These are phyloP conservation scores for Verbascum thapsus DNA, from an alignment of 257 asterid genomes.

Conservation along the genomic window DNA sequence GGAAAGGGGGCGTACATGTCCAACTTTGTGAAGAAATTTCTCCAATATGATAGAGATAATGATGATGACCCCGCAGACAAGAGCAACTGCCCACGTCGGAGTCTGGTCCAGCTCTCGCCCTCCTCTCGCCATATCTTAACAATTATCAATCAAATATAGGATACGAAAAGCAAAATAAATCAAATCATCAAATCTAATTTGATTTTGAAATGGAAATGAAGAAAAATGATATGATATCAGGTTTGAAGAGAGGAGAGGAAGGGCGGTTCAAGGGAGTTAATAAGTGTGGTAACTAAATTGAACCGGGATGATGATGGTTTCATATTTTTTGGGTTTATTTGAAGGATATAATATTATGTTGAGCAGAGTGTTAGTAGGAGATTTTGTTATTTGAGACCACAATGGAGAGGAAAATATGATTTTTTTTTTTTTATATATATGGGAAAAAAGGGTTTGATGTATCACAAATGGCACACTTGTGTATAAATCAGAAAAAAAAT, in stretches of 20 bases:
- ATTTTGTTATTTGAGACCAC: too few relatives aligned
- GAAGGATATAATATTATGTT: too few relatives aligned
- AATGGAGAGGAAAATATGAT: constrained; percentile 12
- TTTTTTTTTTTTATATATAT: neutral
- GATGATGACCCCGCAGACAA: constrained; percentile 63
- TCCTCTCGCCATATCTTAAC: constrained; percentile 45
- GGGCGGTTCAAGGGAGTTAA: constrained; percentile 43
- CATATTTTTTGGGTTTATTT: constrained; percentile 22
- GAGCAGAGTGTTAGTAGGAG: constrained; percentile 33
- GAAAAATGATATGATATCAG: constrained; percentile 3
- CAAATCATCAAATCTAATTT: constrained; percentile 7
- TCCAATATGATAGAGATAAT: constrained; percentile 65
- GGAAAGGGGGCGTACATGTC: constrained; percentile 38
- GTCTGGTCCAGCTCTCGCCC: constrained; percentile 58
- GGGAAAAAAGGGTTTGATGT: neutral
- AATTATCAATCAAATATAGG: constrained; percentile 16
- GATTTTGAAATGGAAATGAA: constrained; percentile 22
- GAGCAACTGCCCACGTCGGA: constrained; percentile 86
- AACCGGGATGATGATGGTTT: constrained; percentile 32
- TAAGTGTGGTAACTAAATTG: constrained; percentile 34
- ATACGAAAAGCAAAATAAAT: neutral
- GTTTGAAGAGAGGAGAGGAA: constrained; percentile 34
- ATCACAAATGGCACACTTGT: neutral
- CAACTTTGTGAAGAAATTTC: constrained; percentile 55
- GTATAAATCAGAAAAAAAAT: too few relatives aligned